These are phyloP conservation scores for Aspergillus sp. DNA, from an alignment of 2,329 filamentous ascomycete genomes.

Conservation along the genomic window DNA sequence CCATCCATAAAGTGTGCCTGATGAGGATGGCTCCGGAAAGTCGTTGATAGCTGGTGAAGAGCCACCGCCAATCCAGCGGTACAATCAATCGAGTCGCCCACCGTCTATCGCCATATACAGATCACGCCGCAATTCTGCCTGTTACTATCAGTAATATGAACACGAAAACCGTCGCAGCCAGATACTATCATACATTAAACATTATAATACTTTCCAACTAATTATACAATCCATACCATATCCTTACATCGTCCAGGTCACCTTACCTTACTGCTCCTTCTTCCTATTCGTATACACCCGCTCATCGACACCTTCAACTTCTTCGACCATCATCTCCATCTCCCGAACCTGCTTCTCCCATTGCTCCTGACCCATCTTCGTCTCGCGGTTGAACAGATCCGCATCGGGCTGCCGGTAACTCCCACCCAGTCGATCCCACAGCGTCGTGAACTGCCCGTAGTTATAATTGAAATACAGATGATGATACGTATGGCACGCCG, in stretches of 20 bases:
- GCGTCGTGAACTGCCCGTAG: slow-evolving; percentile 90
- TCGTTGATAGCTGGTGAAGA: too few species aligned
- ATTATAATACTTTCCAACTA: background rate
- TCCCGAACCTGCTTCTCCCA: background rate
- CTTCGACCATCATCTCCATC: background rate
- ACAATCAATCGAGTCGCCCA: too few species aligned
- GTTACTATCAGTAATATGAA: too few species aligned
- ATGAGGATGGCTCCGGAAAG: too few species aligned
- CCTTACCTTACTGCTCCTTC: background rate
- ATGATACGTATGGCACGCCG: slow-evolving; percentile 93
- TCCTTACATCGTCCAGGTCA: too few species aligned
- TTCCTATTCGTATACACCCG: background rate
- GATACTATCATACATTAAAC: background rate
- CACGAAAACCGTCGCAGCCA: background rate
- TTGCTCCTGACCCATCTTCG: background rate
- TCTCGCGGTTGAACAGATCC: background rate
- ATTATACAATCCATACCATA: background rate
- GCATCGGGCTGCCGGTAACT: slow-evolving; percentile 46
- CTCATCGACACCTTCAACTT: background rate
- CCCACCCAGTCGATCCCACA: slow-evolving; percentile 85
- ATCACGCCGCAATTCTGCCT: too few species aligned
- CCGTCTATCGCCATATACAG: too few species aligned
- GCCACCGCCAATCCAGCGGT: too few species aligned
- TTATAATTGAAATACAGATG: slow-evolving; percentile 89
- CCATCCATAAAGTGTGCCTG: too few species aligned